Evolutionary conservation across 495 filamentous ascomycete genomes (phyloP).

Genomic region (Neurospora sp.): DNA sequence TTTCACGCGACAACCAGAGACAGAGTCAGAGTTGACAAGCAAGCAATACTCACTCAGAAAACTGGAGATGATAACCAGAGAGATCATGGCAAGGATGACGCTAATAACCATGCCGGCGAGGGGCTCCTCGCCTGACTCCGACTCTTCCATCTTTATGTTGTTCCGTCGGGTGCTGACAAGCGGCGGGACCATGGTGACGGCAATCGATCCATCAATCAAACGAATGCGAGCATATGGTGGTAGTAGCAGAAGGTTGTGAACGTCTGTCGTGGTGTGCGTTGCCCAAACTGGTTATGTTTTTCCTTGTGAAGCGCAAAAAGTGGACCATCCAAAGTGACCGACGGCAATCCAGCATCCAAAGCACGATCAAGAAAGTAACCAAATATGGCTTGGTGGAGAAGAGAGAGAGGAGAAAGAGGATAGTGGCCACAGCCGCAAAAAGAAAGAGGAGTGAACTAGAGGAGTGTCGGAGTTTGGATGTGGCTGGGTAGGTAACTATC

Average conservation of each 20-base stretch:
- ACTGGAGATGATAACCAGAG: conserved; percentile 30
- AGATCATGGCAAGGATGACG: conserved; percentile 31
- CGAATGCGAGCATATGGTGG: neutral
- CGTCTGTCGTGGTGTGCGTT: neutral
- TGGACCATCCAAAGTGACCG: neutral
- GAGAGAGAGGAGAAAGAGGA: neutral
- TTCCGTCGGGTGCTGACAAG: neutral
- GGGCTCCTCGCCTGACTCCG: conserved; percentile 13
- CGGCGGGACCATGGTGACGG: conserved; percentile 9
- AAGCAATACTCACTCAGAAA: conserved; percentile 31
- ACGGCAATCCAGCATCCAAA: neutral
- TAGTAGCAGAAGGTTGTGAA: neutral
- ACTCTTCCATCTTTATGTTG: neutral
- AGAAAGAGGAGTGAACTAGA: neutral
- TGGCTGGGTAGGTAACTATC: neutral
- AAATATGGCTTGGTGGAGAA: neutral
- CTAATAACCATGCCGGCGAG: conserved; percentile 29
- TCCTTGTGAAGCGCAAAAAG: neutral
- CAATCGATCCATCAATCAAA: neutral
- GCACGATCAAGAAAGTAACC: neutral
- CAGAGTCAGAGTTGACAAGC: neutral
- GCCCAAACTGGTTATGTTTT: neutral
- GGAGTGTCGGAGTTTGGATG: neutral
- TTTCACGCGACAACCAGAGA: neutral
- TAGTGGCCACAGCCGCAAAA: neutral